Evolutionary conservation across 2,329 filamentous ascomycete species (phyloP), one percentile per base, ranked within the genome.

Genomic region (Neurospora crassa): DNA sequence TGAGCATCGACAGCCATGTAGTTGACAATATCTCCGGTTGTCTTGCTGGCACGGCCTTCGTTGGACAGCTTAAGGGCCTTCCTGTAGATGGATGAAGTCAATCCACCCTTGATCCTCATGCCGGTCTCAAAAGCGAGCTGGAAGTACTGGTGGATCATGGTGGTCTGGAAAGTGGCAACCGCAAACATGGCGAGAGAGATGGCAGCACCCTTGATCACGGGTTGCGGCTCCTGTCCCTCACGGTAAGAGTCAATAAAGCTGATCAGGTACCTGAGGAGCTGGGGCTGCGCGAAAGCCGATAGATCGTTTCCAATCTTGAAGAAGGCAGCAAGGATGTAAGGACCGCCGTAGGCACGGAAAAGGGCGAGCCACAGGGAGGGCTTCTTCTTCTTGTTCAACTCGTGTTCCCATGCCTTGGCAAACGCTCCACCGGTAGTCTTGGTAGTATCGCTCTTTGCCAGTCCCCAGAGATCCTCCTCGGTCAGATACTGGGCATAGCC

Each of bases 1-100:
- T 99, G 96, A 16, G 95, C 95, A 79, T 99, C 96, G 11, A 99
- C 95, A 67, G 96, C 96, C 95, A 99, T 99, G 82, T 97, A 96
- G 79, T 99, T 99, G 79, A 99, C 96, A 78, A 99, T 98, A 78
- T 99, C 96, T 71, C 96, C 96, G 0, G 96, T 99, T 0, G 93
- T 92, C 82, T 98, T 97, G 67, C 90, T 83, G 2, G 94, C 88
- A 70, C 95, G 89, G 10, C 96, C 96, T 82, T 99, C 96, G 77
- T 97, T 98, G 5, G 95, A 98, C 20, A 99, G 85, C 74, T 89
- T 91, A 73, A 98, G 86, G 0, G 94, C 92, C 82, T 99, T 99
- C 72, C 90, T 88, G 80, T 99, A 99, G 74, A 99, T 98, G 71
- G 94, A 89, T 1, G 95, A 92, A 7, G 93, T 95, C 73, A 99